Evolutionary conservation across 2,329 filamentous ascomycete species (phyloP).

Genomic region (Fusarium sp.): DNA sequence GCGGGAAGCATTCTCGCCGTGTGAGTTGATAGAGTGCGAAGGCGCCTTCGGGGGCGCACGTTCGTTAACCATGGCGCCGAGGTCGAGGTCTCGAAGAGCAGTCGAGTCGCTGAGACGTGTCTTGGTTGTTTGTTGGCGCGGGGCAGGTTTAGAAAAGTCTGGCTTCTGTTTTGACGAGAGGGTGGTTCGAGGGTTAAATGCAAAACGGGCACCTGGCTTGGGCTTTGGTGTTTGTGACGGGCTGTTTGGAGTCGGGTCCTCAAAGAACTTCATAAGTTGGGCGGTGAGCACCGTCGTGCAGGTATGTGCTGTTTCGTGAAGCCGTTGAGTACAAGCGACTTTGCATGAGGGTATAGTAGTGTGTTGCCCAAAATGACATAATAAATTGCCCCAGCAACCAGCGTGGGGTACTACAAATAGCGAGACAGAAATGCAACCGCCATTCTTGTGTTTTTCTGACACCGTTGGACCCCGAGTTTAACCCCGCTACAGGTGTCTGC

Average conservation of each 20-base stretch:
- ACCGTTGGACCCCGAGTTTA: neutral
- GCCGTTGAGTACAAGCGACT: slow-evolving; percentile 32
- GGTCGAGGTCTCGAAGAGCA: slow-evolving; percentile 37
- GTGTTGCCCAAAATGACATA: slow-evolving; percentile 44
- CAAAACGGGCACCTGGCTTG: slow-evolving; percentile 39
- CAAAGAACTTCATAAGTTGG: slow-evolving; percentile 27
- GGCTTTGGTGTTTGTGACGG: slow-evolving; percentile 5
- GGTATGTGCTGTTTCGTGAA: slow-evolving; percentile 35
- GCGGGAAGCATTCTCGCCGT: slow-evolving; percentile 47
- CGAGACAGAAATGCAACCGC: neutral
- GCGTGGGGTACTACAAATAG: slow-evolving; percentile 14
- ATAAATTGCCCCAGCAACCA: slow-evolving; percentile 48
- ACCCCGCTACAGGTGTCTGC: slow-evolving; percentile 17
- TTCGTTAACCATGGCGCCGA: slow-evolving; percentile 62
- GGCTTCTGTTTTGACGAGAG: slow-evolving; percentile 36
- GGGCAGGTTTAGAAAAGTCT: slow-evolving; percentile 34
- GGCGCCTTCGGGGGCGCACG: slow-evolving; percentile 61
- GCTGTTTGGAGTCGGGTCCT: slow-evolving; percentile 9
- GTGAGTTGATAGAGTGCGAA: slow-evolving; percentile 55
- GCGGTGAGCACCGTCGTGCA: slow-evolving; percentile 29
- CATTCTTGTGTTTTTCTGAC: slow-evolving; percentile 1
- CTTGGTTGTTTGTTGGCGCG: slow-evolving; percentile 15
- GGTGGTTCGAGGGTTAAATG: slow-evolving; percentile 42
- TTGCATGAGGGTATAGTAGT: slow-evolving; percentile 27
- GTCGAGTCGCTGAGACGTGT: slow-evolving; percentile 24